Evolutionary conservation across 2,329 filamentous ascomycete species (phyloP).

Genomic region (Fusarium nisikadoi): DNA sequence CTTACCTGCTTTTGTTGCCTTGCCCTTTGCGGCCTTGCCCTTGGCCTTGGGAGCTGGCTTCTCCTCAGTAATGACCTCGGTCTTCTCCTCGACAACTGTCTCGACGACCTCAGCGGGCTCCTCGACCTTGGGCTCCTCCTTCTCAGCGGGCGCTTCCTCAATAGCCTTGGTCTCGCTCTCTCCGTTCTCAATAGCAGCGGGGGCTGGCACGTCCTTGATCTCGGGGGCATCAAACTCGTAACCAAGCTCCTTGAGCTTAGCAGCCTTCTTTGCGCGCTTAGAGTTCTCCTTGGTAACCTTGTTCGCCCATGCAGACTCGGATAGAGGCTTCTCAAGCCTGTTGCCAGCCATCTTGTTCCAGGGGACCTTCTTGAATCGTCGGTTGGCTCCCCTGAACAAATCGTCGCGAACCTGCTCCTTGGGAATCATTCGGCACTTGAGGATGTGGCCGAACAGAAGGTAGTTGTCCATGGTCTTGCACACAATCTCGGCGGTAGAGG

Average conservation of each 20-base stretch:
- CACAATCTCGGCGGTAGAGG: conserved; percentile 84
- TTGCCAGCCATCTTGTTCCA: conserved; percentile 87
- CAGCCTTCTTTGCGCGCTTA: conserved; percentile 73
- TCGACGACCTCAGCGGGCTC: conserved; percentile 40
- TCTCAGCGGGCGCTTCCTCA: conserved; percentile 52
- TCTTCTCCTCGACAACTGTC: conserved; percentile 39
- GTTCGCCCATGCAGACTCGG: conserved; percentile 81
- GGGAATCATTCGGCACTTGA: conserved; percentile 85
- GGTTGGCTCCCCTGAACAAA: conserved; percentile 90
- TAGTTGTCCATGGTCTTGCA: conserved; percentile 98
- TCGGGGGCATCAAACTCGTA: conserved; percentile 84
- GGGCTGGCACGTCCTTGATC: conserved; percentile 67
- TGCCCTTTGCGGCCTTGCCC: conserved; percentile 49
- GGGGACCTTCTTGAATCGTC: conserved; percentile 87
- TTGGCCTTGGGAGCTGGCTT: conserved; percentile 47
- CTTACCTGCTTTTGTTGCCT: conserved; percentile 42
- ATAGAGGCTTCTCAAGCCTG: conserved; percentile 76
- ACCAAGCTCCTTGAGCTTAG: conserved; percentile 81
- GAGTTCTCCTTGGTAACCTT: conserved; percentile 78
- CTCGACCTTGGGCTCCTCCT: conserved; percentile 43
- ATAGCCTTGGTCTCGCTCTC: conserved; percentile 49
- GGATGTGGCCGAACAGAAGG: conserved; percentile 90
- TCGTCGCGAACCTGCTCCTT: conserved; percentile 81
- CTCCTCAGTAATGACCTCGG: conserved; percentile 42
- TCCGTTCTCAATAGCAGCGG: conserved; percentile 52